These are phyloP conservation scores for Chenopodium suecicum DNA, from an alignment of 148 eudicot species.

Conservation along the genomic window DNA sequence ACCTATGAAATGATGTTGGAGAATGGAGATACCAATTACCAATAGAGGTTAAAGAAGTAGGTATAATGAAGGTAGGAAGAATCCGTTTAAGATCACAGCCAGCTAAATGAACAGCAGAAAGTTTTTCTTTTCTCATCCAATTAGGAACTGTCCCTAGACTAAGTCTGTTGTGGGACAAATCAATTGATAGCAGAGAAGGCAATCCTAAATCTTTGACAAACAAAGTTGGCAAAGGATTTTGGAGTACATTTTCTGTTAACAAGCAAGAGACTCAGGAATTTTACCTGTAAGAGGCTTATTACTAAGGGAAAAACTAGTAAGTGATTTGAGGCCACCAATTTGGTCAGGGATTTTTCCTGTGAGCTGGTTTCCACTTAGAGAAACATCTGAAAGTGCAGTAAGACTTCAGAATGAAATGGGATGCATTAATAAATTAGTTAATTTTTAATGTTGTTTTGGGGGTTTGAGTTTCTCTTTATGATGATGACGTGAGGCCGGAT, in stretches of 20 bases:
- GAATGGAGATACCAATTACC: conserved; percentile 33
- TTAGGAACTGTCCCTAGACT: conserved; percentile 53
- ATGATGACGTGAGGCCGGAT: no score
- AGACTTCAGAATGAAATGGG: conserved; percentile 42
- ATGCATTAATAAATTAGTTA: no score
- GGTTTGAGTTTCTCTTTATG: no score
- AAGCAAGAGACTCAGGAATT: conserved; percentile 34
- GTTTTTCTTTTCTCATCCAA: conserved; percentile 70
- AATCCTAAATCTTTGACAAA: conserved; percentile 40
- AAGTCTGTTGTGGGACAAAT: conserved; percentile 64
- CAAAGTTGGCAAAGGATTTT: conserved; percentile 55
- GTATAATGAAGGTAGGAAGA: conserved; percentile 56
- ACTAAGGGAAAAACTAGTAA: no score
- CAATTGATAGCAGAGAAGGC: conserved; percentile 68
- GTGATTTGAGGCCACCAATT: no score
- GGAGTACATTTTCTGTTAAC: conserved; percentile 51
- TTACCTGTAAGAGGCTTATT: no score
- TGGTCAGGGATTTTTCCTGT: no score
- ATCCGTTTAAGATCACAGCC: conserved; percentile 60
- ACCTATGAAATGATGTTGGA: conserved; percentile 54
- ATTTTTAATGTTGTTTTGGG: no score
- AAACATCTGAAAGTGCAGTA: conserved; percentile 48
- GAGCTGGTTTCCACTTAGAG: conserved; percentile 46
- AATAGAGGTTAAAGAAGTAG: conserved; percentile 50
- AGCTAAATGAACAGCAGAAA: conserved; percentile 65